Conservation (phyloP, 75 land plant genomes). For the Cunninghamia lanceolata region DNA sequence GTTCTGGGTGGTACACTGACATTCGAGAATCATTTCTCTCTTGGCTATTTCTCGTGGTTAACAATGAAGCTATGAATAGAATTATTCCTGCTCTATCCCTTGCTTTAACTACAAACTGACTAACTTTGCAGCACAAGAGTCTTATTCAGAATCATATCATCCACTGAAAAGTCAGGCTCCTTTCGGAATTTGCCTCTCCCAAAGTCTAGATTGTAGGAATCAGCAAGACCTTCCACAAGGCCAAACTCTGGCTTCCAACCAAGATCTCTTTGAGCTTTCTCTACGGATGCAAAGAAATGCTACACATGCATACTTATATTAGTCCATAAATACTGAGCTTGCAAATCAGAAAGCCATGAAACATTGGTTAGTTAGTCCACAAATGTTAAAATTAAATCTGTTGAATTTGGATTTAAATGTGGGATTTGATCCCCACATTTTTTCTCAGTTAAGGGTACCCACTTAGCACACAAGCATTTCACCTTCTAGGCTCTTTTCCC, state of each 20-base stretch:
- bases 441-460: no score
- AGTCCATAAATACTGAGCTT: neutral
- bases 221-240: constrained; percentile 83
- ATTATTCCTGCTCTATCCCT: neutral
- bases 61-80: neutral
- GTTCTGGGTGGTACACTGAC: neutral
- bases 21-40: neutral
- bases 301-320: constrained; percentile 21
- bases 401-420: neutral
- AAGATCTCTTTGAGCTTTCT: constrained; percentile 78
- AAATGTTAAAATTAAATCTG: neutral
- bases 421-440: no score
- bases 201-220: constrained; percentile 96
- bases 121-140: constrained; percentile 51
- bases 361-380: neutral
- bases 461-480: no score
- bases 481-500: no score
- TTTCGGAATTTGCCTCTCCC: constrained; percentile 91
- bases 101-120: constrained; percentile 4
- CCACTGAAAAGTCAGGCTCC: constrained; percentile 88
- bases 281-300: constrained; percentile 98
- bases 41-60: neutral
- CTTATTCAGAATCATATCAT: constrained; percentile 88
- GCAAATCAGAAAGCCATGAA: neutral
- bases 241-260: constrained; percentile 84